phyloP scores from a whole-genome alignment of 1,284 basidiomycete species.

The Puccinia hordei region DNA sequence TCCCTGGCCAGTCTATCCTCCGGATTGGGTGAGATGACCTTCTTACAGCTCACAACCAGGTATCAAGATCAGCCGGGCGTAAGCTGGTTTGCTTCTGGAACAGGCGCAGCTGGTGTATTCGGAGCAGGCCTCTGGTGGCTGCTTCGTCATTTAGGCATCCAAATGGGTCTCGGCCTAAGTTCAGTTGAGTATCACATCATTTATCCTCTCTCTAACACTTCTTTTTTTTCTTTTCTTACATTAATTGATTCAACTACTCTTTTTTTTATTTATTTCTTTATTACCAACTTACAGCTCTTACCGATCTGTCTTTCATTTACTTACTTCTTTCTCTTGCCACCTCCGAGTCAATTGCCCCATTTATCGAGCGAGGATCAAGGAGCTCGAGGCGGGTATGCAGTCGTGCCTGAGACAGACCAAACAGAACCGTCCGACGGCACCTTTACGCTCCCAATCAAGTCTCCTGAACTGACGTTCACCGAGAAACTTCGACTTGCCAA shows the following conservation, averaged over 20 bases:
- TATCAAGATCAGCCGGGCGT: constrained; percentile 56
- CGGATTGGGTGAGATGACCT: constrained; percentile 89
- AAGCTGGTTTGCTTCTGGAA: constrained; percentile 67
- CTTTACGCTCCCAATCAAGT: neutral
- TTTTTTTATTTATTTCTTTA: too few relatives aligned
- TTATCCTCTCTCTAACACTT: constrained; percentile 60
- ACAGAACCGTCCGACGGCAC: constrained; percentile 5
- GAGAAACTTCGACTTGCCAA: constrained; percentile 55
- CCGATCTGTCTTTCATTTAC: constrained; percentile 74
- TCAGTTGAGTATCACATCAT: constrained; percentile 59
- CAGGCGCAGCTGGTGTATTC: constrained; percentile 87
- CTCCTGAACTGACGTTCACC: constrained; percentile 36
- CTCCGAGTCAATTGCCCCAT: constrained; percentile 38
- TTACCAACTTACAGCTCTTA: constrained; percentile 64
- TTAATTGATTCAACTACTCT: too few relatives aligned
- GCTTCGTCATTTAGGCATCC: constrained; percentile 79
- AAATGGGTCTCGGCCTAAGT: constrained; percentile 74
- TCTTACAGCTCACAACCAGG: constrained; percentile 86
- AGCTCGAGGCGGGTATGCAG: neutral
- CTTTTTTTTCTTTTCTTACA: constrained; percentile 59
- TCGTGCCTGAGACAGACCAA: constrained; percentile 39
- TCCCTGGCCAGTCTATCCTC: constrained; percentile 85
- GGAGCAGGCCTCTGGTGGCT: constrained; percentile 96
- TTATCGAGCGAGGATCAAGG: neutral
- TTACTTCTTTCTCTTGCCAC: constrained; percentile 75